Evolutionary conservation across 2,329 filamentous ascomycete species (phyloP), one percentile per base, ranked within the genome.

Genomic region (Ramichloridium luteum): DNA sequence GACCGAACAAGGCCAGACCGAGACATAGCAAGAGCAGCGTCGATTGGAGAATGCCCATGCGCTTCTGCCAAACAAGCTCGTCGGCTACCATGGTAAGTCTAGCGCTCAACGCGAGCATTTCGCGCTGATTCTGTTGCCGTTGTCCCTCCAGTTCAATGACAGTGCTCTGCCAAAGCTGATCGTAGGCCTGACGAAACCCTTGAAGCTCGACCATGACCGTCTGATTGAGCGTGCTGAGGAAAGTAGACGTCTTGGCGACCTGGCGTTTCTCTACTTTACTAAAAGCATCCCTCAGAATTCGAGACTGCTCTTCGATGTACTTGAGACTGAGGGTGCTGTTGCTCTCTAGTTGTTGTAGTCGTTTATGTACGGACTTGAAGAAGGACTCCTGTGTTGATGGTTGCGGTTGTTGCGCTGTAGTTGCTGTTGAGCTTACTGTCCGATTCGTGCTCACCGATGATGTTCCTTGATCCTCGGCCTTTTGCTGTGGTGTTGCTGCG

Each of bases 331-430:
- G 67, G 0, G 88, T 93, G 8, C 86, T 84, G 54, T 96, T 98
- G 11, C 82, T 74, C 56, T 98, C 90, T 5, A 96, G 74, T 46
- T 86, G 77, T 43, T 88, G 82, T 4, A 98, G 68, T 1, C 90
- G 81, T 57, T 96, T 96, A 41, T 86, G 84, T 6, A 96, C 79
- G 3, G 85, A 83, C 55, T 96, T 96, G 69, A 94, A 98, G 58
- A 98, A 96, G 2, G 82, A 90, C 54, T 98, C 90, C 56, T 98
- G 90, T 1, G 92, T 90, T 0, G 86, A 85, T 2, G 88, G 86
- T 60, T 44, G 70, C 58, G 15, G 61, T 58, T 25, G 65, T 49
- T 6, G 64, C 59, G 15, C 16, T 9, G 20, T 26, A 4, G 16
- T 25, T 8, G 31, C 25, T 5, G 28, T 23, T 8, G 28, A 16